Base-by-base conservation (phyloP, 2,329 filamentous ascomycete species). In the Botrytis hyacinthi region DNA sequence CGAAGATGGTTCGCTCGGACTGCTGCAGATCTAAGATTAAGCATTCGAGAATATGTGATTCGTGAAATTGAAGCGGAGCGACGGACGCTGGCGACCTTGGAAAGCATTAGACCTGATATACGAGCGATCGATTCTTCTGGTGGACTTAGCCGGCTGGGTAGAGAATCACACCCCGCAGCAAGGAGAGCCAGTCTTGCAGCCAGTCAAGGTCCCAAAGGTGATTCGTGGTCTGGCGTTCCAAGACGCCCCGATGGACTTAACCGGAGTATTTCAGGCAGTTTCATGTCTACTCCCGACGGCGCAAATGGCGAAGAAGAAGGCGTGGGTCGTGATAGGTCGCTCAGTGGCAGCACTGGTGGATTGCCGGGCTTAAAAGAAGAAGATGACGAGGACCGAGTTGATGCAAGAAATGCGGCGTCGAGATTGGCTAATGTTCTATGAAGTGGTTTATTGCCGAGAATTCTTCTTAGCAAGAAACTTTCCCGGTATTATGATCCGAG, bases 61-160 rank as follows among this genome's bases (percentile, higher is more conserved):
- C 93, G 96, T 73, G 92, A 99, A 82, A 99, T 99, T 78, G 96
- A 99, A 82, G 92, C 95, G 40, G 96, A 99, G 84, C 90, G 96
- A 74, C 92, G 96, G 76, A 96, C 94, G 4, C 87, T 99, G 57
- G 93, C 95, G 14, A 93, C 96, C 1, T 87, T 99, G n/a, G 96
- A 99, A 84, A 94, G 90, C 73, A 94, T 98, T 35, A 90, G 96
- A 71, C 93, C 95, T 3, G 96, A 99, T 80, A 94, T 99, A 76
- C 92, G 96, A 74, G 91, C 93, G 77, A 98, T 99, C 79, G 96
- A 99, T 83, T 87, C 92, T 54, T 95, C 92, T 10, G 96, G 96
- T 72, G 96, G 96, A 18, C 88, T 99, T 63, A 96, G 92, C 79
- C 90, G 96, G 60, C 87, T 99, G 48, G 96, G 96, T 60, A 90